Evolutionary conservation across 805 yeast species (phyloP), one percentile per base, ranked within the genome.

Genomic region (Candida ponderosae): DNA sequence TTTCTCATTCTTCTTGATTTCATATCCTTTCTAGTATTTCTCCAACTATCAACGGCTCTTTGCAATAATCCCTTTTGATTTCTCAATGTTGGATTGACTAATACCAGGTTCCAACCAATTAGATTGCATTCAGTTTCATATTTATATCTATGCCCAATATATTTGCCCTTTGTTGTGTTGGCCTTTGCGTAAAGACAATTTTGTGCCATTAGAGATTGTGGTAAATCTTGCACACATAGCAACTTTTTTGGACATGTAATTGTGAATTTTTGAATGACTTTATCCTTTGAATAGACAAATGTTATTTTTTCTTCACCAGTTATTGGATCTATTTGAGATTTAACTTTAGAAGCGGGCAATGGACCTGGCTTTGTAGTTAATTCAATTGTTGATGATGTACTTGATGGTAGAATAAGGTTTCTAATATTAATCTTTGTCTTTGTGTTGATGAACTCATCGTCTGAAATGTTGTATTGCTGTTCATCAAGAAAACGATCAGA

Each of bases 1-100:
- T 59, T 52, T 37, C 69, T 51, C 8, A 68, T 71, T 29, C 74
- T 55, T 35, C 72, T 54, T 33, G 60, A 50, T 4, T 57, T 51
- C 15, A 60, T 59, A 37, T 70, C 70, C 7, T 55, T 48, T 42
- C 70, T 57, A 4, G 73, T 62, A 48, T 71, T 71, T 43, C 76
- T 57, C 72, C 73, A 71, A 6, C 66, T 56, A 40, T 70, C 76
- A 14, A 71, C 76, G 1, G 76, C 76, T 23, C 76, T 56, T 44
- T 71, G 76, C 14, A 69, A 60, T 14, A 71, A 49, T 1, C 76
- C 76, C 20, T 73, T 56, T 24, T 65, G 64, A 33, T 52, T 53
- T 19, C 65, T 58, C 15, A 71, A 53, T 17, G 56, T 56, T 0
- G 72, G 68, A 42, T 71, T 71, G 29, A 59, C 50, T 47, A 51